Conservation (phyloP, 345 rosid genomes). For the Lepidium africanum region DNA sequence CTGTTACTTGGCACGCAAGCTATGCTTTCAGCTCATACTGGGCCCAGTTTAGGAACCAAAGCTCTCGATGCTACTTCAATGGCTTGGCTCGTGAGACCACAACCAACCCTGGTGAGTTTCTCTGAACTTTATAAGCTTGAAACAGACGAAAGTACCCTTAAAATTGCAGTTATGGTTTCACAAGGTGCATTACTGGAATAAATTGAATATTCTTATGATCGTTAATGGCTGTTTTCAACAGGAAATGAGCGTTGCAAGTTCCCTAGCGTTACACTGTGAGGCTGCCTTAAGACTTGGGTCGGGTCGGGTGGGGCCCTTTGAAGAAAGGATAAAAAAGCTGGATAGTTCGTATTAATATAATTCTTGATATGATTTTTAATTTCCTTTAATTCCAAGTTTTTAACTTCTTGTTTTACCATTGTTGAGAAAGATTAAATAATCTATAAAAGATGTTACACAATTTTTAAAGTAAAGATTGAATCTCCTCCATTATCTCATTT, state of each 20-base stretch:
- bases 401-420: neutral
- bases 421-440: slow-evolving; percentile 2
- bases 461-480: neutral
- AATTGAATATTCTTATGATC: neutral
- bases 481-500: neutral
- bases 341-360: slow-evolving; percentile 1
- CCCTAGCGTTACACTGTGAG: slow-evolving; percentile 25
- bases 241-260: slow-evolving; percentile 27
- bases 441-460: neutral
- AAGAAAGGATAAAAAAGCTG: neutral
- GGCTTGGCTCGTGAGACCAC: slow-evolving; percentile 61
- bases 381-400: neutral
- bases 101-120: slow-evolving; percentile 57
- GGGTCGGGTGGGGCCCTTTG: neutral
- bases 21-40: slow-evolving; percentile 77
- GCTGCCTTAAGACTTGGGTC: neutral
- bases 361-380: neutral
- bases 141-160: neutral
- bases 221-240: neutral
- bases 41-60: slow-evolving; percentile 48
- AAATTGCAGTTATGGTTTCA: neutral
- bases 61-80: slow-evolving; percentile 60
- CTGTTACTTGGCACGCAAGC: slow-evolving; percentile 49
- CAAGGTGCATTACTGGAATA: neutral
- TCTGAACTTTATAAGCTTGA: neutral